These are phyloP conservation scores for Exophiala calicioides DNA, from an alignment of 2,329 filamentous ascomycete genomes.

Conservation along the genomic window DNA sequence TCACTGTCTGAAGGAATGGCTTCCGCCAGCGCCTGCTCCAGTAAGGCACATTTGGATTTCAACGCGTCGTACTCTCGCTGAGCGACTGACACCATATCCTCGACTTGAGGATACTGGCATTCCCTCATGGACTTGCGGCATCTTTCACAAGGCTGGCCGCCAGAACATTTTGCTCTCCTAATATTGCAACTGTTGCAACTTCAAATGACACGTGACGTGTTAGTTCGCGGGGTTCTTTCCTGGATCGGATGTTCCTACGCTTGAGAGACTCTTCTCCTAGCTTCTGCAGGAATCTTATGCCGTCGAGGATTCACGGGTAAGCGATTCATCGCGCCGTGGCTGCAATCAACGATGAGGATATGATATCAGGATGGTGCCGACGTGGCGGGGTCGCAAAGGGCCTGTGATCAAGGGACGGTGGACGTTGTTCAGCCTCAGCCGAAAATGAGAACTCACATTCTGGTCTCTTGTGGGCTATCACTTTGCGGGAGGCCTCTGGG, in stretches of 20 bases:
- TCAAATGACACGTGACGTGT: not conserved
- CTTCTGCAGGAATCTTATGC: constrained; percentile 14
- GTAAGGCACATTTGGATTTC: constrained; percentile 41
- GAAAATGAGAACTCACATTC: no score
- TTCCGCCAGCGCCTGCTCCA: constrained; percentile 37
- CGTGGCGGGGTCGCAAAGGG: no score
- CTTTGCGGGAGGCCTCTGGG: no score
- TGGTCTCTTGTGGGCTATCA: no score
- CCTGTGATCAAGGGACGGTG: no score
- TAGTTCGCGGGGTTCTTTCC: not conserved
- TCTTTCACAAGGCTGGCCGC: constrained; percentile 51
- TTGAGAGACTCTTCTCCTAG: constrained; percentile 16
- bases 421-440: no score
- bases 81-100: constrained; percentile 49
- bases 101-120: constrained; percentile 50
- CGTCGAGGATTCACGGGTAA: constrained; percentile 20
- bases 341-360: no score
- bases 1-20: constrained; percentile 15
- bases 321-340: constrained; percentile 17
- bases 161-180: constrained; percentile 56
- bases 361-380: not conserved
- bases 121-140: constrained; percentile 48
- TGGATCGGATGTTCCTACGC: constrained; percentile 7
- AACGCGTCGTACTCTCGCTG: constrained; percentile 47
- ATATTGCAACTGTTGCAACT: constrained; percentile 59